Base-by-base conservation (phyloP, 2,329 filamentous ascomycete genomes). In the Neopestalotiopsis rosae region DNA sequence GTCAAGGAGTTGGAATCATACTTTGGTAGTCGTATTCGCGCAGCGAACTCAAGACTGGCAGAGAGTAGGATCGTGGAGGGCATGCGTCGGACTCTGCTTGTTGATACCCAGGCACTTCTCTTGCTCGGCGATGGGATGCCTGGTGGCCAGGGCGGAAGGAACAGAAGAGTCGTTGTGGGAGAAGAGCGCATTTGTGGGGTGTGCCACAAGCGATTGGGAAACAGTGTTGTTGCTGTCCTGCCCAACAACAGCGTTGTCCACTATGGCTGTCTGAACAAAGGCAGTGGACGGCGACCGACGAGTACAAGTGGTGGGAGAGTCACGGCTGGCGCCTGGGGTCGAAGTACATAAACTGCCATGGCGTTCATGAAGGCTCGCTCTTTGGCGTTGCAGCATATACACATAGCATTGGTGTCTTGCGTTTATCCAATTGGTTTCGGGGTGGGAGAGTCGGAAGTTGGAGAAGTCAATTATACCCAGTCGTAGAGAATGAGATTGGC, bases 131-230 rank as follows among this genome's bases (percentile, higher is more conserved):
- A 93, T 69, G 87, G 89, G 13, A 72, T 83, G n/a, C 79, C 81
- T 1, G 82, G 83, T 32, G 84, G 85, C 0, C 86, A 88, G 70
- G 84, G 83, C 61, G 87, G 87, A 12, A 82, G 85, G 66, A 89
- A 87, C 73, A 81, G 87, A 67, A 88, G 94, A 73, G 94, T 98
- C 12, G 89, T 94, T 24, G 90, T 99, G 65, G 90, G 88, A 10
- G 95, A 99, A 75, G 95, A 98, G 77, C 86, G 94, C 65, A 91
- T 97, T 67, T 99, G 96, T 79, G 91, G 92, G 13, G 93, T 97
- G 17, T 99, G 96, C 79, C 92, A 97, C 80, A 98, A 98, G 85
- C 86, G 96, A 72, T 88, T 99, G 72, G 95, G 95, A 1, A 92
- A 94, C 1, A 97, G 93, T 79, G 96, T 97, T 20, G 92, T 98